Percentiles rank a stretch among this genome's conserved stretches.
These are phyloP conservation scores for Solanum tacnaense DNA, from an alignment of 257 asterid genomes.

Conservation along the genomic window DNA sequence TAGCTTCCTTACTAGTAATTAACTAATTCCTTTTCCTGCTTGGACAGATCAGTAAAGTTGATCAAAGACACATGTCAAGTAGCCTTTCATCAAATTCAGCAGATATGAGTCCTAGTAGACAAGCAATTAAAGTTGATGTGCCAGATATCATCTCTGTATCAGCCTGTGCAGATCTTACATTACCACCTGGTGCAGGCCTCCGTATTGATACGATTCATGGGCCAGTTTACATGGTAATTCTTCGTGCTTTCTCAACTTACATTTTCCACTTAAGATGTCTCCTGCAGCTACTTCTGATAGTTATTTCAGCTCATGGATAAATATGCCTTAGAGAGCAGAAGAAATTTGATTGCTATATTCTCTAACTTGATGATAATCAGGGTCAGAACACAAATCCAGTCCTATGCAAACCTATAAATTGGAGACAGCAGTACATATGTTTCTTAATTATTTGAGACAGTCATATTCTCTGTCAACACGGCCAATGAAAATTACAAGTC, in stretches of 20 bases:
- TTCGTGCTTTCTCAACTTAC: neutral
- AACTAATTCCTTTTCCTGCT: neutral
- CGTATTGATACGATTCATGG: conserved; percentile 70
- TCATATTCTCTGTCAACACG: neutral
- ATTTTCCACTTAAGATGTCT: neutral
- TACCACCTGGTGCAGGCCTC: conserved; percentile 97
- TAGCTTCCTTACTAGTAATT: neutral
- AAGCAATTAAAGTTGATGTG: conserved; percentile 55
- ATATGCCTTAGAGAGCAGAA: neutral
- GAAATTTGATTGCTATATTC: neutral
- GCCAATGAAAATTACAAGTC: neutral
- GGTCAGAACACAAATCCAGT: neutral
- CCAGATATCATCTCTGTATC: conserved; percentile 66
- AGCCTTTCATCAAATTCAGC: conserved; percentile 56
- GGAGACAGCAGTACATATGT: neutral
- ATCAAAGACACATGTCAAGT: conserved; percentile 37
- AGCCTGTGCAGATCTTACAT: conserved; percentile 87
- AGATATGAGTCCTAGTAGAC: conserved; percentile 27
- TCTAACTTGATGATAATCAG: neutral
- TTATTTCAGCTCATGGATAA: neutral
- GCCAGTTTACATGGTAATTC: conserved; percentile 67
- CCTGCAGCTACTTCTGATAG: neutral
- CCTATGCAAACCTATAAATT: neutral
- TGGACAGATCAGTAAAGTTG: conserved; percentile 45
- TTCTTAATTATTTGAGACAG: neutral